Base-by-base conservation (phyloP, 495 filamentous ascomycete species). In the Podospora pseudoanserina region DNA sequence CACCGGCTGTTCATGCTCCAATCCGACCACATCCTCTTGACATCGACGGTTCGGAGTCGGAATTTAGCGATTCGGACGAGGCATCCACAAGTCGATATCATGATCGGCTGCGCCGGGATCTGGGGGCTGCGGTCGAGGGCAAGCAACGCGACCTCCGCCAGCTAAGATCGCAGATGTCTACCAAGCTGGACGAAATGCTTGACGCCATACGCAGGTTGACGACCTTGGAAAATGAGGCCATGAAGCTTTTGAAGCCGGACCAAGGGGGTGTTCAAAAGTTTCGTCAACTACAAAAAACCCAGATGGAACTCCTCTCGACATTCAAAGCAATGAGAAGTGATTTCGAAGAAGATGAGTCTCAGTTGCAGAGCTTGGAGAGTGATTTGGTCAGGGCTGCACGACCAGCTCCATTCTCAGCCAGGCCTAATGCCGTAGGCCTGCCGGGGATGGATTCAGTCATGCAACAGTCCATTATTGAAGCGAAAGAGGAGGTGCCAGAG, bases 141-240 rank as follows among this genome's bases (percentile, higher is more conserved):
- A 71, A 72, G 34, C 72, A 72, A 16, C 34, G 53, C 3, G 65
- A 44, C 20, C 20, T 75, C 7, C 44, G 55, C 15, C 58, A 56
- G 15, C 58, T 74, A 27, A 68, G 71, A n/a, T 56, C 27, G 2
- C 60, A 55, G 0, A 72, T 76, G 68, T 56, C 65, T 4, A 26
- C 56, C 18, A 76, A 71, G 6, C 72, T 75, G 1, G 67, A 54
- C 15, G 18, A 54, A 20, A 77, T 68, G 55, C 71, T 71, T 59
- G 55, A 58, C 13, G 2, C 13, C 13, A 11, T 49, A 49, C 39
- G 39, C 39, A 49, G 2, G 9, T 11, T 16, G 15, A 49, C 39
- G 0, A 49, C 39, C 39, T 58, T 67, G 15, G 76, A 79, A 64
- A 76, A 77, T 53, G 68, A 60, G 0, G 74, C 77, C 18, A 75